These are phyloP conservation scores for Euphrasia confusa DNA, from an alignment of 257 asterid genomes.

Conservation along the genomic window DNA sequence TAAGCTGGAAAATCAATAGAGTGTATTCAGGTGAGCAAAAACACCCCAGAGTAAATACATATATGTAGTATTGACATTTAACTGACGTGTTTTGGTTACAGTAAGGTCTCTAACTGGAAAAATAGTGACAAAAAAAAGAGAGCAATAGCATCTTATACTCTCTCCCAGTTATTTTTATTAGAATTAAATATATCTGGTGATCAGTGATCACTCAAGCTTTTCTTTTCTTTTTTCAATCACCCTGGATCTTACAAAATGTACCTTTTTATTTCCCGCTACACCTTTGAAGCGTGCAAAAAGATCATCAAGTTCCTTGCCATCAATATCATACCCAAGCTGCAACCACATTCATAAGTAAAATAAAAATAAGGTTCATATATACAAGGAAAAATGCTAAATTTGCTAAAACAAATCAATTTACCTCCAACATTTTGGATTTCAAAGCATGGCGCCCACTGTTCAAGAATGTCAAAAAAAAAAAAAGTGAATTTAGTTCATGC, in stretches of 20 bases:
- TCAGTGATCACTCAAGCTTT: no score
- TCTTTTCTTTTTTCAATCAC: no score
- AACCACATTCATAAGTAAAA: slow-evolving; percentile 19
- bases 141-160: neutral
- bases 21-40: neutral
- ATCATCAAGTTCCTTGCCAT: slow-evolving; percentile 80
- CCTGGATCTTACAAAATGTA: slow-evolving; percentile 16
- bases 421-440: slow-evolving; percentile 88
- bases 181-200: no score
- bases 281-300: slow-evolving; percentile 87
- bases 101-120: neutral
- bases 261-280: slow-evolving; percentile 95
- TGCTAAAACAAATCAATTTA: slow-evolving; percentile 18
- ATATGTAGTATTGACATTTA: neutral
- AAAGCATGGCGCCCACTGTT: slow-evolving; percentile 97
- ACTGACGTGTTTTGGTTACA: slow-evolving; percentile 9
- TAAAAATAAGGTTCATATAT: slow-evolving; percentile 11
- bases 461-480: slow-evolving; percentile 18
- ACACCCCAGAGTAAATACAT: neutral
- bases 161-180: neutral
- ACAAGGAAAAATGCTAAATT: neutral
- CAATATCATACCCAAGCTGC: slow-evolving; percentile 91
- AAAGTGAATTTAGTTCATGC: slow-evolving; percentile 16
- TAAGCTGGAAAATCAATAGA: slow-evolving; percentile 42
- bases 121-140: neutral